Base-by-base conservation (phyloP, 371 early-diverging fungal genomes). In the Mortierella sp. region DNA sequence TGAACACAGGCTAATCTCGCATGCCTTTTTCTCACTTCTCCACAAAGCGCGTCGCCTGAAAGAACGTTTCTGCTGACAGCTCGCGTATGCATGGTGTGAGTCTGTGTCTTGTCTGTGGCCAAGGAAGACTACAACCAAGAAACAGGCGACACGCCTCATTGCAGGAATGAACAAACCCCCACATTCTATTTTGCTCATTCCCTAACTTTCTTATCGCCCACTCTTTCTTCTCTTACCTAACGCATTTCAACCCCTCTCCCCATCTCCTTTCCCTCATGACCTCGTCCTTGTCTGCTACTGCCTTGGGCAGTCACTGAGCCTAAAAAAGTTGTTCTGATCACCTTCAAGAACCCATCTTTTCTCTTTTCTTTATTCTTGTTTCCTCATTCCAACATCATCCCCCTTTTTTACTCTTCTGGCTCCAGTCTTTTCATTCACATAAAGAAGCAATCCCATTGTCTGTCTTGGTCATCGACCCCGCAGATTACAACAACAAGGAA, bases 251-350 rank as follows among this genome's bases (percentile, higher is more conserved):
- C n/a, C n/a, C n/a, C n/a, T n/a, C n/a, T n/a, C n/a, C n/a, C n/a
- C n/a, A n/a, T n/a, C n/a, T n/a, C n/a, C n/a, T n/a, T n/a, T n/a
- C n/a, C n/a, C n/a, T n/a, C n/a, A 58, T 34, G 34, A 58, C 34
- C 58, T 34, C 19, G 58, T 19, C 58, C 6, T 34, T 14, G 7
- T 34, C 58, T 55, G 6, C 34, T 58, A 37, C 58, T 34, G 58
- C 58, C 22, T 9, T 19, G 58, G 31, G 19, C 58, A 58, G 58
- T 58, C 58, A 58, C 58, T 58, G 34, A 58, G n/a, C n/a, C n/a
- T n/a, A n/a, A 7, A 37, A 29, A 26, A 9, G 55, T 19, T 8
- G 8, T 16, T 14, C n/a, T 50, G 48, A n/a, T 55, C 58, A 29
- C 29, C 19, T 55, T 16, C 19, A n/a, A n/a, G n/a, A n/a, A n/a